Percentiles rank a stretch among this genome's conserved stretches.
Evolutionary conservation across 441 rosid species (phyloP).

Genomic region (Lagerstroemia fauriei): DNA sequence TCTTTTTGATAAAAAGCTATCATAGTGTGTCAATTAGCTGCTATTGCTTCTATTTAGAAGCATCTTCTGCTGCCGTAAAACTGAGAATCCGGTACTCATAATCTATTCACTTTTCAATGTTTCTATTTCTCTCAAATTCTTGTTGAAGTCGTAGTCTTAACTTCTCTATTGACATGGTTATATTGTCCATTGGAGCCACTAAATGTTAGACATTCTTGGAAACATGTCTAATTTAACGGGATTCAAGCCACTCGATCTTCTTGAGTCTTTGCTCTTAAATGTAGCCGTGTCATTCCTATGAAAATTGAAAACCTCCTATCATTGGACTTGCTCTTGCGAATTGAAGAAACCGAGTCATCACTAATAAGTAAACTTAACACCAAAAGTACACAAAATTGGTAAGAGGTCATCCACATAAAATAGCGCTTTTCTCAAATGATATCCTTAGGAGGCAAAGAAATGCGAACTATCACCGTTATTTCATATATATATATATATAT

Average conservation of each 20-base stretch:
- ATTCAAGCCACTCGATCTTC: conserved; percentile 75
- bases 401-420: not conserved
- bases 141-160: conserved; percentile 60
- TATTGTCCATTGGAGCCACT: conserved; percentile 55
- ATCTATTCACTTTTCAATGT: conserved; percentile 70
- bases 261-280: conserved; percentile 67
- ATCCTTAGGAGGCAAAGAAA: too few species aligned
- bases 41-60: conserved; percentile 70
- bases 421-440: not conserved
- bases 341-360: conserved; percentile 64
- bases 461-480: too few species aligned
- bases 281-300: conserved; percentile 82
- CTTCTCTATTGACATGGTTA: conserved; percentile 61
- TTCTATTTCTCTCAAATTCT: conserved; percentile 59
- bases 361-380: not conserved
- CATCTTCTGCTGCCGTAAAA: conserved; percentile 57
- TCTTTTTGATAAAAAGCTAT: too few species aligned
- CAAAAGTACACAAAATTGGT: not conserved
- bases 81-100: conserved; percentile 59
- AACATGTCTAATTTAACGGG: conserved; percentile 71
- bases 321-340: conserved; percentile 77
- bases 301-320: conserved; percentile 77
- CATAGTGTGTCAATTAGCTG: conserved; percentile 45
- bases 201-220: conserved; percentile 74
- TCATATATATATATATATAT: too few species aligned